phyloP scores from a whole-genome alignment of 1,284 basidiomycete species.

The Pulveroboletus sp. region DNA sequence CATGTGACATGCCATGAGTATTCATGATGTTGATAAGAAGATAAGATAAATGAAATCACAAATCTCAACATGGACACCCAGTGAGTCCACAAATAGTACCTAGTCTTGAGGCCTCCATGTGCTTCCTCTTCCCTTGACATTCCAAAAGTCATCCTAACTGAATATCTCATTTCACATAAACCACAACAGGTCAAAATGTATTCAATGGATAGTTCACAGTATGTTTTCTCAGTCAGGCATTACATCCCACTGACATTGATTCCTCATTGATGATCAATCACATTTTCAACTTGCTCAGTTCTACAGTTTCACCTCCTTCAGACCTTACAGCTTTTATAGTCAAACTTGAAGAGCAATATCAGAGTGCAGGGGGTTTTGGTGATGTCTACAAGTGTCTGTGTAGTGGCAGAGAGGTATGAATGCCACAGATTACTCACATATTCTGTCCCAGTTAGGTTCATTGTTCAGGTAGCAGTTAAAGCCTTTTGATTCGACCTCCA shows the following conservation, averaged over 20 bases:
- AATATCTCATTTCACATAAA: neutral
- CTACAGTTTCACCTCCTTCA: neutral
- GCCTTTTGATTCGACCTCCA: conserved; percentile 2
- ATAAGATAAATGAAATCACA: too few relatives aligned
- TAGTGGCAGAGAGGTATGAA: neutral
- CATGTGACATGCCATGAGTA: too few relatives aligned
- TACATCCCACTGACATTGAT: neutral
- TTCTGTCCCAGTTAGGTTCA: neutral
- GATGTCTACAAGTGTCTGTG: conserved; percentile 7
- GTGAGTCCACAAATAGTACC: neutral
- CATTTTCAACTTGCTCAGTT: neutral
- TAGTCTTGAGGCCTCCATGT: neutral
- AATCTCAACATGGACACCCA: too few relatives aligned
- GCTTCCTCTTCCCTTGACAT: neutral
- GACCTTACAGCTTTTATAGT: neutral
- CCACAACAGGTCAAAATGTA: neutral
- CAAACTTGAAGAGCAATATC: neutral
- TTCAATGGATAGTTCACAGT: neutral
- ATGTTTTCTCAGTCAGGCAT: neutral
- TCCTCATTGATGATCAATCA: neutral
- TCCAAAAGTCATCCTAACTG: neutral
- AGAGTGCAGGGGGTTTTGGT: conserved; percentile 1
- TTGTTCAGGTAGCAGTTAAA: conserved; percentile 13
- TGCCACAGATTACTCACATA: neutral
- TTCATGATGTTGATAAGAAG: too few relatives aligned